These are phyloP conservation scores for Macrocystidia cucumis DNA, from an alignment of 1,284 basidiomycete genomes.

Conservation along the genomic window DNA sequence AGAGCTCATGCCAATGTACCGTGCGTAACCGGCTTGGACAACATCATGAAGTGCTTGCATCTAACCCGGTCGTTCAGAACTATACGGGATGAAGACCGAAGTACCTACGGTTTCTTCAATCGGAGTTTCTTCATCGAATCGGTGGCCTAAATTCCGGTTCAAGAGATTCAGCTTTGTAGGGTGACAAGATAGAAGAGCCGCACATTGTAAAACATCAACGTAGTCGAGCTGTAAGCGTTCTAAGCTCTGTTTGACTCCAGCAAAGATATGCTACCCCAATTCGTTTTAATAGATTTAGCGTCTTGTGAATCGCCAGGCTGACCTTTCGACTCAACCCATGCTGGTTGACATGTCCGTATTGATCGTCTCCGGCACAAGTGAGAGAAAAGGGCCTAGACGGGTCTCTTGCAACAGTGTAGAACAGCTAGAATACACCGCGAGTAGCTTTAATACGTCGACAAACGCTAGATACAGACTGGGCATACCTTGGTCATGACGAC, in stretches of 20 bases:
- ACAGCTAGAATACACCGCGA: background rate
- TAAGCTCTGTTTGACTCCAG: slow-evolving; percentile 39
- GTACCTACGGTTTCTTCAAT: slow-evolving; percentile 40
- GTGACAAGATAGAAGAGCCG: no score
- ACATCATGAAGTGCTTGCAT: slow-evolving; percentile 64
- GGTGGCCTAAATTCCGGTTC: slow-evolving; percentile 27
- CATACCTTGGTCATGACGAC: slow-evolving; percentile 56
- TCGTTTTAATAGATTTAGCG: slow-evolving; percentile 9
- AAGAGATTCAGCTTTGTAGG: background rate
- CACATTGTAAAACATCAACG: slow-evolving; percentile 38
- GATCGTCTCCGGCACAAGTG: slow-evolving; percentile 17
- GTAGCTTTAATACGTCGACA: background rate
- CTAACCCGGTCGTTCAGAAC: slow-evolving; percentile 10
- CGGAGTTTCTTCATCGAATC: slow-evolving; percentile 47
- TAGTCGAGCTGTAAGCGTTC: slow-evolving; percentile 41
- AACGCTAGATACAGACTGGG: background rate
- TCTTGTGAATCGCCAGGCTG: no score
- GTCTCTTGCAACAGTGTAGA: background rate
- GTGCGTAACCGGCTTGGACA: slow-evolving; percentile 47
- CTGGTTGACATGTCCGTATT: slow-evolving; percentile 34
- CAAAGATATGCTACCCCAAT: slow-evolving; percentile 43
- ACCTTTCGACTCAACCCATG: slow-evolving; percentile 30
- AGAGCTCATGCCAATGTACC: slow-evolving; percentile 57
- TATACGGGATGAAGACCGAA: background rate
- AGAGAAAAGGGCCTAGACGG: background rate